Evolutionary conservation across 768 basidiomycete genomes (phyloP).

Genomic region (Hemileccinum impolitum): DNA sequence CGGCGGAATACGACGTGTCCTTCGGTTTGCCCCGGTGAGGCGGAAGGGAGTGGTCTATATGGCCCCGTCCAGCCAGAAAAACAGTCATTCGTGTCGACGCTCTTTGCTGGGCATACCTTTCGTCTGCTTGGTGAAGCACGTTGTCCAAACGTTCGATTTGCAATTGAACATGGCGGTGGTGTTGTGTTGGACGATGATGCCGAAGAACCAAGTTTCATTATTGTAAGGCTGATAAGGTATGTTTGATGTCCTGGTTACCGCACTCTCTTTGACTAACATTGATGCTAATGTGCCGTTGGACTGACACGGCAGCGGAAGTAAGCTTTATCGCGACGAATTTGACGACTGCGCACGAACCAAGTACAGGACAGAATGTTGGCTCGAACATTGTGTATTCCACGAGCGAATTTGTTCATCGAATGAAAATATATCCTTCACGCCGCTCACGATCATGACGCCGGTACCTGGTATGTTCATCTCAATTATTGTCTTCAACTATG

Average conservation of each 20-base stretch:
- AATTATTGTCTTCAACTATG: not conserved
- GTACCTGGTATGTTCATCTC: conserved; percentile 44
- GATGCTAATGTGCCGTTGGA: not conserved
- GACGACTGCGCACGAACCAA: conserved; percentile 45
- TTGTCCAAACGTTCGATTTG: conserved; percentile 49
- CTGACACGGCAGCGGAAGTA: conserved; percentile 58
- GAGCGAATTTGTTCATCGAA: conserved; percentile 65
- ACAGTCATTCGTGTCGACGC: conserved; percentile 7
- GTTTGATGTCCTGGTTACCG: not conserved
- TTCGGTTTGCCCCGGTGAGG: conserved; percentile 12
- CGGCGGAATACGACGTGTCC: conserved; percentile 36
- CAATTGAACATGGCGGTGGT: conserved; percentile 60
- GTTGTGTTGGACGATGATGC: conserved; percentile 43
- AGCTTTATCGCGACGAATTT: conserved; percentile 56
- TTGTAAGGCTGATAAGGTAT: conserved; percentile 75
- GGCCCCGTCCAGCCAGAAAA: not conserved
- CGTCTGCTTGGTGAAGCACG: conserved; percentile 67
- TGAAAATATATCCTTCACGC: conserved; percentile 69
- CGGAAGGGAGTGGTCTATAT: conserved; percentile 15
- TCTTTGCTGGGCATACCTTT: conserved; percentile 59
- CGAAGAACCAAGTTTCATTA: conserved; percentile 56
- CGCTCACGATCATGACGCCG: conserved; percentile 57
- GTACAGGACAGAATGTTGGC: conserved; percentile 91
- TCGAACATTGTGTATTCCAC: conserved; percentile 80
- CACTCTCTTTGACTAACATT: not conserved